phyloP scores from a whole-genome alignment of 1,284 basidiomycete species.

The Apiotrichum montevideense region DNA sequence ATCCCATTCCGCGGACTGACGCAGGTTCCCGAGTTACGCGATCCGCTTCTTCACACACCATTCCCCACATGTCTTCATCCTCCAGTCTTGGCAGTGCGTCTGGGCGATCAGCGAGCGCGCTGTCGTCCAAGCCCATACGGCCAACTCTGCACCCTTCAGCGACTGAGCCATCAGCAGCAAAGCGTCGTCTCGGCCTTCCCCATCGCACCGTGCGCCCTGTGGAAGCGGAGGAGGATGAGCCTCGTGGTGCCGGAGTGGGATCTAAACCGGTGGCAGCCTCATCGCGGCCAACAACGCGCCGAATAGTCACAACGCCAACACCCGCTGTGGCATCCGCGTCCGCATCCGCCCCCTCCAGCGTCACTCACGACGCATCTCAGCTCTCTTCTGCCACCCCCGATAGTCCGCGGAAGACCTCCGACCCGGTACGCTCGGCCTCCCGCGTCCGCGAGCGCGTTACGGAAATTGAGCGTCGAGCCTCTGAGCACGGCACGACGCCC shows the following conservation, averaged over 20 bases:
- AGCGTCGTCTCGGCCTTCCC: constrained; percentile 22
- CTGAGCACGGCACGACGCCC: not conserved
- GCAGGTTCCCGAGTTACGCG: not conserved
- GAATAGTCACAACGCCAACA: no score
- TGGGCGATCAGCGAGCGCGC: not conserved
- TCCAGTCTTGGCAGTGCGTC: not conserved
- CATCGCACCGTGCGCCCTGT: constrained; percentile 12
- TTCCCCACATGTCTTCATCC: constrained; percentile 1
- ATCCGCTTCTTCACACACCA: not conserved
- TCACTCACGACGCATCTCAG: no score
- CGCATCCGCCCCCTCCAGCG: no score
- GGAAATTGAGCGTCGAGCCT: constrained; percentile 1
- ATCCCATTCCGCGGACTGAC: not conserved
- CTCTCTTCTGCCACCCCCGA: no score
- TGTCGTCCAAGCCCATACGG: constrained; percentile 19
- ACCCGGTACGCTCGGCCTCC: not conserved
- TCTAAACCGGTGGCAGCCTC: no score
- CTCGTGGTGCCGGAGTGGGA: not conserved
- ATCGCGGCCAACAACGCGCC: no score
- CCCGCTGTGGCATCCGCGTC: not conserved
- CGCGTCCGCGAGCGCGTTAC: not conserved
- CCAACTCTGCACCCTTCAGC: constrained; percentile 5
- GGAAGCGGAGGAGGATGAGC: not conserved
- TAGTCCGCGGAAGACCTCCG: not conserved
- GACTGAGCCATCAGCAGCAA: not conserved